Evolutionary conservation across 2,329 filamentous ascomycete genomes (phyloP).

Genomic region (Aureobasidium subglaciale): DNA sequence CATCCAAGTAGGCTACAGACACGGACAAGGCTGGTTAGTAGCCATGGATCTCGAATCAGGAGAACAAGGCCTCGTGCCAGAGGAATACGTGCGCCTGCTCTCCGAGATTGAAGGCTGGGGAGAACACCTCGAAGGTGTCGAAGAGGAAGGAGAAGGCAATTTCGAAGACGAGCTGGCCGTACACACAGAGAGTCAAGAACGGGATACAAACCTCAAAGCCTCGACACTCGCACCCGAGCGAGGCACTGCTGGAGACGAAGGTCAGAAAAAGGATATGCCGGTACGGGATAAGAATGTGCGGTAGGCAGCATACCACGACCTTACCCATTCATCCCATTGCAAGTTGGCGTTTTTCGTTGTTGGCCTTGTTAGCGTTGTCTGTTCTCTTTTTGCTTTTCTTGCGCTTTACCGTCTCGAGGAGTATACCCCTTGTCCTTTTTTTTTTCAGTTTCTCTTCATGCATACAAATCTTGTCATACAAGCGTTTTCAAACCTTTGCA

Average conservation of each 20-base stretch:
- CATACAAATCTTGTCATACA: background rate
- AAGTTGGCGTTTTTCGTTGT: background rate
- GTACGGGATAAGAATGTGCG: background rate
- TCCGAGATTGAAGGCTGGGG: constrained; percentile 83
- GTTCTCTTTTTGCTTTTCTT: background rate
- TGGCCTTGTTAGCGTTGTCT: background rate
- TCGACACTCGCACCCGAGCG: background rate
- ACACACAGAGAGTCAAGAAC: background rate
- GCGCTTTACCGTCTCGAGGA: background rate
- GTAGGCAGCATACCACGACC: background rate
- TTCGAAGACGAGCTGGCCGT: constrained; percentile 1
- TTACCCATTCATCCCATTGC: background rate
- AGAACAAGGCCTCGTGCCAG: constrained; percentile 89
- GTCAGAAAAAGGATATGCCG: background rate
- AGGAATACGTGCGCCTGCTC: constrained; percentile 89
- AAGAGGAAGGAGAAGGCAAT: background rate
- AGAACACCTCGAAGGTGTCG: constrained; percentile 25
- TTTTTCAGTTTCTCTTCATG: background rate
- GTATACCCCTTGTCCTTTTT: background rate
- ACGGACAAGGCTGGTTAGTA: constrained; percentile 95
- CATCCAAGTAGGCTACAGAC: constrained; percentile 91
- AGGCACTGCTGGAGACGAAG: background rate
- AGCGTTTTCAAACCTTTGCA: too few species aligned
- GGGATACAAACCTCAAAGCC: background rate
- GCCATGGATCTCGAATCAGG: constrained; percentile 91